These are phyloP conservation scores for Candida silvatica DNA, from an alignment of 805 yeast species.

Conservation along the genomic window DNA sequence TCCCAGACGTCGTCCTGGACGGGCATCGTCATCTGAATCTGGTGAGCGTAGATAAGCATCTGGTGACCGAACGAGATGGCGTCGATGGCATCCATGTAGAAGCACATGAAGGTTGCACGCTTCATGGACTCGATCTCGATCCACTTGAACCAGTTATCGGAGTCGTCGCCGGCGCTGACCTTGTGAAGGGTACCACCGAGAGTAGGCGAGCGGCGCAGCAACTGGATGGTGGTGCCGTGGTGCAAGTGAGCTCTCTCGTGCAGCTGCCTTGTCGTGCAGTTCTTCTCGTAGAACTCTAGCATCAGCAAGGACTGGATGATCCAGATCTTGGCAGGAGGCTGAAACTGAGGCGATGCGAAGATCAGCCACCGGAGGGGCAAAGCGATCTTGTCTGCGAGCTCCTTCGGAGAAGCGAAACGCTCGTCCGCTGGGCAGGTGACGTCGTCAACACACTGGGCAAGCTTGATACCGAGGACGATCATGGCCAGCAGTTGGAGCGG, in stretches of 20 bases:
- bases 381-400: constrained; percentile 38
- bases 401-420: constrained; percentile 19
- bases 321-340: constrained; percentile 72
- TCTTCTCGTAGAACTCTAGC: constrained; percentile 75
- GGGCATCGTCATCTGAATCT: constrained; percentile 52
- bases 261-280: constrained; percentile 53
- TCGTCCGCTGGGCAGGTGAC: constrained; percentile 14
- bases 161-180: constrained; percentile 11
- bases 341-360: constrained; percentile 63
- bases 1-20: constrained; percentile 57
- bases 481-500: constrained; percentile 45
- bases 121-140: constrained; percentile 73
- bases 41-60: constrained; percentile 46
- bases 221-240: constrained; percentile 79
- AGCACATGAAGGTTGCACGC: constrained; percentile 73
- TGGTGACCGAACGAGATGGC: constrained; percentile 74
- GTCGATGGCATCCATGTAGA: constrained; percentile 72
- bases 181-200: constrained; percentile 60
- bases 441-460: constrained; percentile 23
- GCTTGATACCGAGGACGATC: constrained; percentile 45
- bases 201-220: constrained; percentile 66
- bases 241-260: constrained; percentile 83
- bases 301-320: constrained; percentile 65
- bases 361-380: constrained; percentile 60
- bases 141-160: constrained; percentile 50